Evolutionary conservation across 768 basidiomycete genomes (phyloP), one percentile per base, ranked within the genome.

Genomic region (Mrakia gelida): DNA sequence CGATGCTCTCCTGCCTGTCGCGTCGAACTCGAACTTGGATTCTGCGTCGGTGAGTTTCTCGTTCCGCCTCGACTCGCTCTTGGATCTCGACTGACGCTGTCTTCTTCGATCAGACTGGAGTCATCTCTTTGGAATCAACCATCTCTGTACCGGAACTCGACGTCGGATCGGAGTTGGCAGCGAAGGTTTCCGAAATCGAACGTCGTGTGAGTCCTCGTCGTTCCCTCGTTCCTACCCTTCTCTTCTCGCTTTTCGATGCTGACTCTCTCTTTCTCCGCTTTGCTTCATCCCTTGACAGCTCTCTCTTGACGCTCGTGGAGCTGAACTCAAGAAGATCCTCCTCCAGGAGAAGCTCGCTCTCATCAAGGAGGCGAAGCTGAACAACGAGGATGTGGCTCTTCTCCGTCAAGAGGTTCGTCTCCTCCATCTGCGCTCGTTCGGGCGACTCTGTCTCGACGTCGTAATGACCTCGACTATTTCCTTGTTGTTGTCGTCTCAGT

Each of bases 151-250:
- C 38, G 1, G 67, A 34, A 18, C 26, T n/a, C 26, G 41, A 34
- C 38, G 34, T 26, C 4, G 38, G 34, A 11, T 26, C 34, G 10
- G 34, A 34, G 23, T 38, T 70, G 1, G 67, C 38, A 23, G 3
- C 32, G 7, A n/a, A 70, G 41, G 26, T 70, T 21, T 34, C 38
- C 16, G 67, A 70, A 38, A 70, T 70, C 67, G 67, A 70, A 16
- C 34, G 67, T 70, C 41, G 67, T 18, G 67, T 70, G 67, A 70
- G 34, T 67, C 11, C n/a, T 54, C 16, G n/a, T 63, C n/a, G n/a
- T 63, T 63, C 30, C 28, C 8, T 34, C 32, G 1, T 38, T 30
- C 65, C 9, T 5, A n/a, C n/a, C 62, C 34, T 21, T n/a, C 32
- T 30, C 9, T 67, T 32, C 32, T 32, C 8, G 38, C 32, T n/a